phyloP scores from a whole-genome alignment of 2,329 filamentous ascomycete species.

The Trichophyton rubrum region DNA sequence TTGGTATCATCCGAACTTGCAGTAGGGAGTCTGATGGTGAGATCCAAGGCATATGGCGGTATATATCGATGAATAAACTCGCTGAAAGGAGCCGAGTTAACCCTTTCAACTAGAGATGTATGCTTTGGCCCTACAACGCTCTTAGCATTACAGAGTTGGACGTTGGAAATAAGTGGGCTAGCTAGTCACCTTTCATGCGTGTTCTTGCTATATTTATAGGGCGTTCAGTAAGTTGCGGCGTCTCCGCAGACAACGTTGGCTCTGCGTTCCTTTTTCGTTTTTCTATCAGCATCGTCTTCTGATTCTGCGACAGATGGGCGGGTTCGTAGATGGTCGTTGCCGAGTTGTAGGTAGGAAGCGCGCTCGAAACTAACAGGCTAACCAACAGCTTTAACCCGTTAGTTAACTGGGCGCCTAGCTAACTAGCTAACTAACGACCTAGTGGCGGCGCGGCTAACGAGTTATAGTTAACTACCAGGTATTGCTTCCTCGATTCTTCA shows the following conservation, averaged over 20 bases:
- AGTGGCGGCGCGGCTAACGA: too few relatives aligned
- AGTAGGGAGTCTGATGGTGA: slow-evolving; percentile 10
- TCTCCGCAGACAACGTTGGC: too few relatives aligned
- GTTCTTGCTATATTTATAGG: not conserved
- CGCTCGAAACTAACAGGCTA: not conserved
- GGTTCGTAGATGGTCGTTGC: not conserved
- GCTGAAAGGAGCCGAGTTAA: slow-evolving; percentile 29
- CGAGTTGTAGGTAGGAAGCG: not conserved
- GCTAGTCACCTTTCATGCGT: not conserved
- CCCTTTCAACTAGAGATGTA: slow-evolving; percentile 26
- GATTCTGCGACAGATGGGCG: not conserved
- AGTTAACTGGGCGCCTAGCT: too few relatives aligned
- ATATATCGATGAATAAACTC: slow-evolving; percentile 30
- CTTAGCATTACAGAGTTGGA: not conserved
- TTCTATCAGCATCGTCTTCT: not conserved
- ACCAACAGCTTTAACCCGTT: too few relatives aligned
- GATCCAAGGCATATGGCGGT: slow-evolving; percentile 11
- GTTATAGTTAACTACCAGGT: too few relatives aligned
- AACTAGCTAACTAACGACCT: not conserved
- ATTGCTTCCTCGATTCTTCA: not conserved
- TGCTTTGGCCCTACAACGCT: not conserved
- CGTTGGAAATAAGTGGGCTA: not conserved
- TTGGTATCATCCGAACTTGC: not conserved
- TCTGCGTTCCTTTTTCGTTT: not conserved
- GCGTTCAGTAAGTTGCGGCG: not conserved